A percentile compares a stretch with the other conserved stretches of the same genome.
Evolutionary conservation across 2,329 filamentous ascomycete genomes (phyloP).

Genomic region (Zasmidium angulare): DNA sequence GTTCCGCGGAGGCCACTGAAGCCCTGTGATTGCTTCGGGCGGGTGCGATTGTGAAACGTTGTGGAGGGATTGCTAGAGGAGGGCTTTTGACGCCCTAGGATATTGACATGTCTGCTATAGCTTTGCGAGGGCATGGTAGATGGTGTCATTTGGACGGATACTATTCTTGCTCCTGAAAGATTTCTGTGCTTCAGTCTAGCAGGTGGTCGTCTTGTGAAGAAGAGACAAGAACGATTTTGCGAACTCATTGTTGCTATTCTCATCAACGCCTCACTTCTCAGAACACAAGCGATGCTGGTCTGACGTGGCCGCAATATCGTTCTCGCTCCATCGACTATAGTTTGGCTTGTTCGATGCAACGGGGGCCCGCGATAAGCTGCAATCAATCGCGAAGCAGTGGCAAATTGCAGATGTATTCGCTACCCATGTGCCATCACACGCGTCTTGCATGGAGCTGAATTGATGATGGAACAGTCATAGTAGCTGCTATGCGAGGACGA

Average conservation of each 20-base stretch:
- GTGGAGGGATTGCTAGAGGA: too few species aligned
- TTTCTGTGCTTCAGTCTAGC: not conserved
- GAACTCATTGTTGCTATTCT: not conserved
- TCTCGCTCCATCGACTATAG: not conserved
- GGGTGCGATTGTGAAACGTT: not conserved
- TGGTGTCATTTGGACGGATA: not conserved
- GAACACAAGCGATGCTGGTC: not conserved
- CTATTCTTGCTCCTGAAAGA: not conserved
- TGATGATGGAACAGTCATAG: not conserved
- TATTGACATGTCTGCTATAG: not conserved
- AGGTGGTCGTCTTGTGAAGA: not conserved
- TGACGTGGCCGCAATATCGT: conserved; percentile 1
- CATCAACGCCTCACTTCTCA: not conserved
- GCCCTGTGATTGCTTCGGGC: not conserved
- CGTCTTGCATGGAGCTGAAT: conserved; percentile 10
- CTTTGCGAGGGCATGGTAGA: not conserved
- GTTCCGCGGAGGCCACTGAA: not conserved
- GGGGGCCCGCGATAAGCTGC: not conserved
- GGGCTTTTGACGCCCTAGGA: too few species aligned
- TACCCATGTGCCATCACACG: conserved; percentile 7
- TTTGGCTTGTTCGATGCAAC: not conserved
- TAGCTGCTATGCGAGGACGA: too few species aligned
- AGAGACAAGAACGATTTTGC: not conserved
- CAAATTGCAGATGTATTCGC: not conserved
- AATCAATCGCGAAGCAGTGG: not conserved